A percentile compares a stretch with the other conserved stretches of the same genome.
Evolutionary conservation across 768 basidiomycete species (phyloP).

Genomic region (Lenzites betulinus): DNA sequence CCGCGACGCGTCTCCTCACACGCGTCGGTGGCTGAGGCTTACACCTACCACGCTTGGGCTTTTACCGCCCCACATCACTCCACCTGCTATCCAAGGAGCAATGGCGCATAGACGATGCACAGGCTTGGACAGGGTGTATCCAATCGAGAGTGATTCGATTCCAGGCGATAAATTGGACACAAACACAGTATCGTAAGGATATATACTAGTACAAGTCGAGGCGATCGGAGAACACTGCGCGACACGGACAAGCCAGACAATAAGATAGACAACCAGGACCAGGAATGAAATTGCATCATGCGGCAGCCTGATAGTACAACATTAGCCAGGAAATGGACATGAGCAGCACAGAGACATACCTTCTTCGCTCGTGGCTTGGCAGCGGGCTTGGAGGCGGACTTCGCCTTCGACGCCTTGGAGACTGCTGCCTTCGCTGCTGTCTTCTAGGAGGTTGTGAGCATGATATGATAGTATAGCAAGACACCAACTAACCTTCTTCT

Average conservation of each 20-base stretch:
- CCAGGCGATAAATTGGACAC: constrained; percentile 13
- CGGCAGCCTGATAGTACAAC: constrained; percentile 2
- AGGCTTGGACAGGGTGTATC: too few relatives aligned
- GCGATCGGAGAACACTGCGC: constrained; percentile 2
- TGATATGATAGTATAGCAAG: too few relatives aligned
- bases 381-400: constrained; percentile 26
- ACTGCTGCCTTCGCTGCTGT: constrained; percentile 35
- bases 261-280: constrained; percentile 12
- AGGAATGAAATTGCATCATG: background rate
- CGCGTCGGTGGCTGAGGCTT: constrained; percentile 15
- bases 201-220: constrained; percentile 19
- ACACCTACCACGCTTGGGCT: too few relatives aligned
- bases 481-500: constrained; percentile 33
- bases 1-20: constrained; percentile 2
- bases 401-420: constrained; percentile 29
- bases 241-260: constrained; percentile 13
- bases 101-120: too few relatives aligned
- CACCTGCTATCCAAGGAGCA: background rate
- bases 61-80: background rate
- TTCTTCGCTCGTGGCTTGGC: constrained; percentile 27
- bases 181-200: constrained; percentile 18
- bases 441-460: constrained; percentile 13
- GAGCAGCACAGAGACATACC: constrained; percentile 8
- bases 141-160: constrained; percentile 9
- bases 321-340: background rate